phyloP scores from a whole-genome alignment of 306 rosid genomes.

The Albizia julibrissin region DNA sequence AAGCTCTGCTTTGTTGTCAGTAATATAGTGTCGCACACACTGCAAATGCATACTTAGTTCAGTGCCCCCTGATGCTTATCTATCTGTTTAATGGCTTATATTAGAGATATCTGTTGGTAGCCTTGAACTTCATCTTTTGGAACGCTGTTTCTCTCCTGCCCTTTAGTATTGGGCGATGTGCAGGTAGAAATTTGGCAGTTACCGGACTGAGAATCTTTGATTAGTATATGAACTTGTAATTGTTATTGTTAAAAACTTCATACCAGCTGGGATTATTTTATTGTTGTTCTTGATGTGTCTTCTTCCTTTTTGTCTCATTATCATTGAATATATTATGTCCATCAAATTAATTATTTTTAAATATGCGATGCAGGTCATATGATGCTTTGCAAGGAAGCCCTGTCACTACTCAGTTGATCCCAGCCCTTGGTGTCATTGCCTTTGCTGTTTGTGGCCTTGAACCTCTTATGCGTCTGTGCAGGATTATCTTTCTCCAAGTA shows the following conservation, averaged over 20 bases:
- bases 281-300: slow-evolving; percentile 10
- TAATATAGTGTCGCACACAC: slow-evolving; percentile 5
- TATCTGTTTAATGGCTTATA: slow-evolving; percentile 29
- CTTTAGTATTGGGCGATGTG: slow-evolving; percentile 15
- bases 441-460: slow-evolving; percentile 90
- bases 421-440: slow-evolving; percentile 80
- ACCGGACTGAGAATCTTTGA: slow-evolving; percentile 23
- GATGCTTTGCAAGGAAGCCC: slow-evolving; percentile 63
- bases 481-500: slow-evolving; percentile 77
- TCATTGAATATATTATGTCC: slow-evolving; percentile 18
- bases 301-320: slow-evolving; percentile 1
- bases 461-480: slow-evolving; percentile 74
- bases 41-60: slow-evolving; percentile 22
- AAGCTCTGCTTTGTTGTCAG: slow-evolving; percentile 16
- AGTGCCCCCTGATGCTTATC: not conserved
- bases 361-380: slow-evolving; percentile 59
- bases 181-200: slow-evolving; percentile 26
- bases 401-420: slow-evolving; percentile 60
- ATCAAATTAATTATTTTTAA: slow-evolving; percentile 18
- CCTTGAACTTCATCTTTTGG: slow-evolving; percentile 9
- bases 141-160: slow-evolving; percentile 22
- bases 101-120: slow-evolving; percentile 22
- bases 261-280: slow-evolving; percentile 20
- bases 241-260: slow-evolving; percentile 12
- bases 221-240: slow-evolving; percentile 22